Evolutionary conservation across 2,329 filamentous ascomycete species (phyloP), one percentile per base, ranked within the genome.

Genomic region (Xylaria multiplex): DNA sequence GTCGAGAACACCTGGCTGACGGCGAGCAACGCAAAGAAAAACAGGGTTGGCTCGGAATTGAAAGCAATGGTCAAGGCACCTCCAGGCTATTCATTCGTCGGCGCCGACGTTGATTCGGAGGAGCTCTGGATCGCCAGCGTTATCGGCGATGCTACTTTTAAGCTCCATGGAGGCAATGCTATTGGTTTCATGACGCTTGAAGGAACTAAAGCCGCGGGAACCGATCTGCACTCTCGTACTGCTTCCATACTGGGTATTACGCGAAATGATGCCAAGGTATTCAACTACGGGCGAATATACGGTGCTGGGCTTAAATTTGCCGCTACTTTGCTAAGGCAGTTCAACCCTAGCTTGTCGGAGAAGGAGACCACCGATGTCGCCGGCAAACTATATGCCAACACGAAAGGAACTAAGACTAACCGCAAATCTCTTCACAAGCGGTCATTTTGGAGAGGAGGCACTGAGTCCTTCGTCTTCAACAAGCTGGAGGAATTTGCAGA

Each of bases 171-270:
- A 48, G 96, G 96, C 59, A 98, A 97, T 76, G 96, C 96, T 1
- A 92, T 99, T 65, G 96, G 96, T 0, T 99, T 99, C 82, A 99
- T 99, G 96, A 99, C 96, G 0, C 84, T 99, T 1, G 96, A 99
- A 81, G 95, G 96, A 14, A 96, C 93, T 56, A 98, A 99, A 80
- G 90, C 93, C 6, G 93, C 92, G 2, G 95, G 95, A 3, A 99
- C 95, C 0, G 95, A 99, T 78, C 81, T 98, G 62, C 95, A 99
- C 79, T 97, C 94, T 6, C 92, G 95, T 37, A 99, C 96, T 32
- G 96, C 96, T 1, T 85, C 86, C 6, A 99, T 99, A 64, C 80
- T 99, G 2, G 95, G 94, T 6, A 99, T 99, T 67, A 96, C 93
- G 2, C 88, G 96, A 67, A 97, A 97, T 74, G 90, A 97, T 74